phyloP scores from a whole-genome alignment of 306 rosid species.

The Medicago lupulina region DNA sequence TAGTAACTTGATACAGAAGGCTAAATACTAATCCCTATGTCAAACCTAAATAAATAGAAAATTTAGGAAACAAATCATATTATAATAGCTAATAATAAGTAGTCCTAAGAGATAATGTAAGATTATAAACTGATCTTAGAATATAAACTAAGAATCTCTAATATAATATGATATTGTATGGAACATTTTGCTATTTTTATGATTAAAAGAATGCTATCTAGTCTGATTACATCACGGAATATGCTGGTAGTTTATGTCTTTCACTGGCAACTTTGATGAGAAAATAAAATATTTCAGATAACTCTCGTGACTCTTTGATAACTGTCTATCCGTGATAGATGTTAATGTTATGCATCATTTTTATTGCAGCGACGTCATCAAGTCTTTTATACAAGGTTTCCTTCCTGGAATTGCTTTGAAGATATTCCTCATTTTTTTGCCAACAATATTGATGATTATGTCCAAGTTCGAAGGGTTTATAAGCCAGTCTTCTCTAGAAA shows the following conservation, averaged over 20 bases:
- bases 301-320: conserved; percentile 19
- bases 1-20: no score
- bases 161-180: background rate
- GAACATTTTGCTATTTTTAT: conserved; percentile 4
- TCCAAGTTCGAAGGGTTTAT: conserved; percentile 90
- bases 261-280: conserved; percentile 2
- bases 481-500: conserved; percentile 77
- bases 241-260: conserved; percentile 20
- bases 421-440: conserved; percentile 87
- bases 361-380: conserved; percentile 67
- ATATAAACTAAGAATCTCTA: background rate
- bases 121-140: background rate
- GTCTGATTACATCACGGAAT: background rate
- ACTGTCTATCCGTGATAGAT: background rate
- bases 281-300: conserved; percentile 24
- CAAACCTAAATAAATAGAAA: no score
- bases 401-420: conserved; percentile 98
- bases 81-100: no score
- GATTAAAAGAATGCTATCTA: conserved; percentile 6
- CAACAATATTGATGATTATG: conserved; percentile 87
- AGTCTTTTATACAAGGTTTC: conserved; percentile 91
- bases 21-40: no score
- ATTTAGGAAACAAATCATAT: no score
- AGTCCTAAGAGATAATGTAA: background rate
- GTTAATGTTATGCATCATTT: conserved; percentile 21